These are phyloP conservation scores for Kalanchoe fedtschenkoi DNA, from an alignment of 164 flowering plant species.

Conservation along the genomic window DNA sequence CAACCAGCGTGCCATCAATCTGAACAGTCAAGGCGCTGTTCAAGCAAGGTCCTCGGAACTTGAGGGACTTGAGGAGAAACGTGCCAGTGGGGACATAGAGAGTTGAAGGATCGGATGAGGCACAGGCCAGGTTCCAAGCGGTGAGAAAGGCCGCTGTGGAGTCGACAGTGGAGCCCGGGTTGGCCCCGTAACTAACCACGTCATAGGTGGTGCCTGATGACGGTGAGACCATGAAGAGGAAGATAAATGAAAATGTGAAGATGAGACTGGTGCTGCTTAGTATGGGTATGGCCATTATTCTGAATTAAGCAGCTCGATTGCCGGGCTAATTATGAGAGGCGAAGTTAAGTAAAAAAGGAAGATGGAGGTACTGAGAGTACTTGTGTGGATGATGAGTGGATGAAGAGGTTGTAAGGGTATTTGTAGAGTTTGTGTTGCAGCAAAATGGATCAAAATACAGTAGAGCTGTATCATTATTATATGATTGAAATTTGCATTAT, in stretches of 20 bases:
- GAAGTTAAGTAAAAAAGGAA: neutral
- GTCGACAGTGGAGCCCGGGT: slow-evolving; percentile 37
- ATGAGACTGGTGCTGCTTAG: neutral
- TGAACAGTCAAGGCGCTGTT: slow-evolving; percentile 17
- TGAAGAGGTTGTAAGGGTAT: slow-evolving; percentile 1
- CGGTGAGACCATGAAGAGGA: neutral
- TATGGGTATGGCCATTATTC: slow-evolving; percentile 4
- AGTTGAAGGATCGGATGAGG: slow-evolving; percentile 17
- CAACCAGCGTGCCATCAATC: slow-evolving; percentile 46
- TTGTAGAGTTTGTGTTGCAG: neutral
- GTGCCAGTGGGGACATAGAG: slow-evolving; percentile 39
- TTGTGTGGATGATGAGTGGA: neutral
- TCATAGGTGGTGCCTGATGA: slow-evolving; percentile 10
- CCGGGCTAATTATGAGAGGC: neutral
- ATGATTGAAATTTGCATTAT: neutral
- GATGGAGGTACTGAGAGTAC: neutral
- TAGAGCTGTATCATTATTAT: neutral
- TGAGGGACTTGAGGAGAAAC: slow-evolving; percentile 17
- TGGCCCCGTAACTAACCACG: slow-evolving; percentile 42
- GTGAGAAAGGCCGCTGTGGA: slow-evolving; percentile 28
- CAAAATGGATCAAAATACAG: neutral
- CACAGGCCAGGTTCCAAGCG: slow-evolving; percentile 51
- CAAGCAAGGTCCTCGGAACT: slow-evolving; percentile 36
- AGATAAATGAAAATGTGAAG: neutral
- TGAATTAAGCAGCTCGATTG: neutral